phyloP scores from a whole-genome alignment of 2,329 filamentous ascomycete genomes.

The Paracoccidioides lutzii region DNA sequence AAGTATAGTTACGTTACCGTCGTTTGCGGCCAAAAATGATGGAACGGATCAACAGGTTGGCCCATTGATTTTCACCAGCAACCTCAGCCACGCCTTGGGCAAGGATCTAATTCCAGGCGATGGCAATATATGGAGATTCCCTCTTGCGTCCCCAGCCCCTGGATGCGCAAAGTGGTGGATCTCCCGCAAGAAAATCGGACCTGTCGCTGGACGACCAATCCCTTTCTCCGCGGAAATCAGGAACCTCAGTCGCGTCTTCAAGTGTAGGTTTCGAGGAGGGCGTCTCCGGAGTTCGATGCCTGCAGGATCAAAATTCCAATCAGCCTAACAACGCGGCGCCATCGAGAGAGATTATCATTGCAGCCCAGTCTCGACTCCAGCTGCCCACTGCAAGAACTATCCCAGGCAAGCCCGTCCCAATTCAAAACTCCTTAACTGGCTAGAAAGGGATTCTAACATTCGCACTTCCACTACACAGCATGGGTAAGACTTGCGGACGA shows the following conservation, averaged over 20 bases:
- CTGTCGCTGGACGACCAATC: conserved; percentile 8
- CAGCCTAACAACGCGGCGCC: neutral
- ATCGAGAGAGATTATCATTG: neutral
- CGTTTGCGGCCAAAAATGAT: conserved; percentile 1
- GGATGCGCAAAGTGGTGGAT: conserved; percentile 4
- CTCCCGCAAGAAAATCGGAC: conserved; percentile 7
- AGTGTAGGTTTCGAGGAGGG: conserved; percentile 9
- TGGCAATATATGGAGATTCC: conserved; percentile 3
- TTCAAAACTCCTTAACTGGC: neutral
- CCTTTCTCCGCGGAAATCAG: conserved; percentile 9
- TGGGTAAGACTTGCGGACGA: conserved; percentile 10
- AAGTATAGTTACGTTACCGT: conserved; percentile 6
- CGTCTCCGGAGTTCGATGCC: neutral
- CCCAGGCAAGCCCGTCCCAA: neutral
- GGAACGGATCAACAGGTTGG: neutral
- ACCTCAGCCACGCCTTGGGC: neutral
- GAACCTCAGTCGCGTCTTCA: conserved; percentile 7
- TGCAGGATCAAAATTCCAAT: neutral
- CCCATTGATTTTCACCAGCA: neutral
- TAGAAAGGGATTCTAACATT: neutral
- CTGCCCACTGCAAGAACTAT: neutral
- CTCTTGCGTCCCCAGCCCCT: conserved; percentile 1
- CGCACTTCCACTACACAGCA: conserved; percentile 4
- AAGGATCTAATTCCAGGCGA: neutral
- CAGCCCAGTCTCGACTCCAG: neutral